These are phyloP conservation scores for Eucalyptus leucophloia DNA, from an alignment of 345 rosid genomes.

Conservation along the genomic window DNA sequence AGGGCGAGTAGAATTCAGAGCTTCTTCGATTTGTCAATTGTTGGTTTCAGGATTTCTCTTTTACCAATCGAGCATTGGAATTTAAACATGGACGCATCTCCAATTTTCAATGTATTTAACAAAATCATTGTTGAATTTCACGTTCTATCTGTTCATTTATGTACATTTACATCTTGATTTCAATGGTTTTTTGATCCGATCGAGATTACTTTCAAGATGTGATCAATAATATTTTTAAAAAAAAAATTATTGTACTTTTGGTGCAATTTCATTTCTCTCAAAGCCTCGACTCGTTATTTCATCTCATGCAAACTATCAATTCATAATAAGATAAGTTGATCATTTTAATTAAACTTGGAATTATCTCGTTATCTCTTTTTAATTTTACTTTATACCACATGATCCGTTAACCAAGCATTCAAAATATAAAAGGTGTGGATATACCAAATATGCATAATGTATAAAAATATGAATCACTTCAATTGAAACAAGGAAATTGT, in stretches of 20 bases:
- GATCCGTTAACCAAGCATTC: neutral
- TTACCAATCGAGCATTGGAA: neutral
- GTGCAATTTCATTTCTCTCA: neutral
- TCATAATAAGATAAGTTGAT: neutral
- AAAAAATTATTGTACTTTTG: rapidly evolving
- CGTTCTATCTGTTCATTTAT: rapidly evolving
- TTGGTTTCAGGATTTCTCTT: neutral
- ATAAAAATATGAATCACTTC: neutral
- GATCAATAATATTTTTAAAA: neutral
- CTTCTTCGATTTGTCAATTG: neutral
- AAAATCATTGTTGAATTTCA: neutral
- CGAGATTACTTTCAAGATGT: rapidly evolving
- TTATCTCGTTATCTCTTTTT: neutral
- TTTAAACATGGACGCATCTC: neutral
- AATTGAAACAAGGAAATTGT: neutral
- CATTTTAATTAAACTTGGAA: rapidly evolving
- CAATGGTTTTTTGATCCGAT: rapidly evolving
- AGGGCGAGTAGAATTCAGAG: neutral
- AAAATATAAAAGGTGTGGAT: neutral
- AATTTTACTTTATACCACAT: neutral
- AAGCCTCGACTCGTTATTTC: neutral
- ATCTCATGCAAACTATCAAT: rapidly evolving
- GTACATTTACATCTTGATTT: rapidly evolving
- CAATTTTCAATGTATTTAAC: neutral
- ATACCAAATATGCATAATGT: neutral